Evolutionary conservation across 495 filamentous ascomycete genomes (phyloP), one percentile per base, ranked within the genome.

Genomic region (Friedmanniomyces endolithicus): DNA sequence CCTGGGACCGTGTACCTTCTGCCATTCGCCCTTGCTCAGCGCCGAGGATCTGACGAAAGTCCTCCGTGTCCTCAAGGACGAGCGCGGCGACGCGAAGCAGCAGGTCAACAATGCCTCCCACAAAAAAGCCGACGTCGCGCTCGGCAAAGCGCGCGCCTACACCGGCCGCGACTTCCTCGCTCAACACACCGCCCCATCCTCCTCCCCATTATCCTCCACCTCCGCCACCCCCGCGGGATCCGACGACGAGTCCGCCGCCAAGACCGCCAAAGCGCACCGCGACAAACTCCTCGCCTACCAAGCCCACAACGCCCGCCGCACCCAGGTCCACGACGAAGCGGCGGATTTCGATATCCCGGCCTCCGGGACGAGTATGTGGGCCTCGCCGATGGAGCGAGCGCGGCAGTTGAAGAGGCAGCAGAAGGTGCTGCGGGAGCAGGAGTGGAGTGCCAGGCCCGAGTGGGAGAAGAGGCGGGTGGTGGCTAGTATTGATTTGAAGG

Each of bases 1-100:
- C 0, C 75, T 95, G 2, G 92, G 90, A 0, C 92, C 92, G 1
- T 98, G 92, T 66, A 96, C 92, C 7, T 96, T 94, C 64, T 98
- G 92, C 72, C 76, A 75, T 1, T 72, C 75, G 1, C 82, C 88
- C 0, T 73, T 98, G 8, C 71, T 98, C 1, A 81, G 76, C 34
- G 65, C 76, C 0, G 68, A 75, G 1, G 88, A 96, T 51, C 76
- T 94, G 11, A 84, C 89, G 50, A 75, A 73, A 48, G 95, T 98
- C 82, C 86, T 96, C 44, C 76, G 77, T n/a, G 80, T 85, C 50
- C 78, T 98, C n/a, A 76, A 81, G 6, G 84, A 85, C 34, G 94
- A 96, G 70, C 76, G 89, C 0, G 90, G 89, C 14, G 78, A 83
- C 50, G 89, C 95, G 69, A 87, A 81, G 57, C 85, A 86, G 83